A percentile compares a stretch with the other conserved stretches of the same genome.
Conservation (phyloP, 2,329 filamentous ascomycete species). For the Fusarium odoratissimum region DNA sequence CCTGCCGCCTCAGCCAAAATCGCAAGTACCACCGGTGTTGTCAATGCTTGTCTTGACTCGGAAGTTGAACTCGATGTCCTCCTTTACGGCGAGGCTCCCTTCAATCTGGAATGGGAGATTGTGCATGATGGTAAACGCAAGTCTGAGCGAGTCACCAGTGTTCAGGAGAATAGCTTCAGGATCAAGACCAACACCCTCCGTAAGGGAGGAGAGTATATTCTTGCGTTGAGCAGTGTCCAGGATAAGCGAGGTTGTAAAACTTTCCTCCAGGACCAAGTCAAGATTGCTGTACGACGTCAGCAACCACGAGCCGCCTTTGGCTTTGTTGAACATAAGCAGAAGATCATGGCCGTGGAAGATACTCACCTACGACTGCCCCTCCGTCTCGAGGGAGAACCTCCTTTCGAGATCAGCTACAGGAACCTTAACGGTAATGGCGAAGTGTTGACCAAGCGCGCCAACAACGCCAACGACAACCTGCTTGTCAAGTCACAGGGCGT, state of each 20-base stretch:
- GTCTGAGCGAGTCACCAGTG: slow-evolving; percentile 72
- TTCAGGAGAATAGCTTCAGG: slow-evolving; percentile 71
- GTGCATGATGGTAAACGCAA: slow-evolving; percentile 88
- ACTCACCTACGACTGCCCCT: slow-evolving; percentile 80
- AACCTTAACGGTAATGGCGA: slow-evolving; percentile 68
- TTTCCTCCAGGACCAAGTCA: slow-evolving; percentile 84
- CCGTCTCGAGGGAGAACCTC: slow-evolving; percentile 84
- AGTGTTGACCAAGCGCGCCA: slow-evolving; percentile 61
- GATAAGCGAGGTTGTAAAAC: slow-evolving; percentile 90
- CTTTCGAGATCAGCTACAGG: slow-evolving; percentile 83
- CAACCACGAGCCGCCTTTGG: slow-evolving; percentile 89
- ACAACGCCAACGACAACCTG: slow-evolving; percentile 74
- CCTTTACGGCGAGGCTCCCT: slow-evolving; percentile 86
- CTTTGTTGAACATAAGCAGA: slow-evolving; percentile 81
- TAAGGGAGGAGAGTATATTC: slow-evolving; percentile 89
- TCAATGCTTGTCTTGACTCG: slow-evolving; percentile 85
- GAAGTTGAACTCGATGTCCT: slow-evolving; percentile 78
- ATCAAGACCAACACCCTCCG: slow-evolving; percentile 81
- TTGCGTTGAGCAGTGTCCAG: slow-evolving; percentile 86
- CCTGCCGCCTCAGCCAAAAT: slow-evolving; percentile 87
- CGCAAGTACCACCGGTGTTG: slow-evolving; percentile 62
- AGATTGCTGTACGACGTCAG: slow-evolving; percentile 88
- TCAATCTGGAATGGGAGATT: slow-evolving; percentile 91
- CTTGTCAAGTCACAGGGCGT: slow-evolving; percentile 74
- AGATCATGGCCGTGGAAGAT: slow-evolving; percentile 80